Evolutionary conservation across 805 yeast genomes (phyloP).

Genomic region (Nakazawaea anatomiae): DNA sequence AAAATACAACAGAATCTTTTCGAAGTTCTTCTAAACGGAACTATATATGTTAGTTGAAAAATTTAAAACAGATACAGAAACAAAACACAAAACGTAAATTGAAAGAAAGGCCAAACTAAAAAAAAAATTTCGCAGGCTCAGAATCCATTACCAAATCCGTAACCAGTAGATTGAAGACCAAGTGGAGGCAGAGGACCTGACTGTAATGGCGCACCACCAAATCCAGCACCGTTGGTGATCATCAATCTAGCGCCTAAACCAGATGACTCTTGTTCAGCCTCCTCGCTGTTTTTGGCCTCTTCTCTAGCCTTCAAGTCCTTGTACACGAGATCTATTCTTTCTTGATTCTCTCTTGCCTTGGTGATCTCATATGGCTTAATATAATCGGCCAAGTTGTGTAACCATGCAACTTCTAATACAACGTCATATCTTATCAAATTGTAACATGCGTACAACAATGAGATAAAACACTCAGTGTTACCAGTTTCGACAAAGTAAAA

Average conservation of each 20-base stretch:
- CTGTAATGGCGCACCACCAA: conserved; percentile 26
- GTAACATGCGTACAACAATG: conserved; percentile 81
- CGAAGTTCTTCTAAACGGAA: too few relatives aligned
- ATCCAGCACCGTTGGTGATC: conserved; percentile 71
- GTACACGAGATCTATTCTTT: conserved; percentile 56
- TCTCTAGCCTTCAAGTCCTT: conserved; percentile 68
- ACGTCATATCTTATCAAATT: conserved; percentile 73
- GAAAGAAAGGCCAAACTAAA: too few relatives aligned
- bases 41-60: too few relatives aligned
- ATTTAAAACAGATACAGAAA: too few relatives aligned
- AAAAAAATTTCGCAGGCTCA: conserved; percentile 9
- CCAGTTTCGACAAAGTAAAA: conserved; percentile 95
- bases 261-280: conserved; percentile 39
- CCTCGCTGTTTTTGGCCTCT: conserved; percentile 40
- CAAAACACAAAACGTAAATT: too few relatives aligned
- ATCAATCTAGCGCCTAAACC: conserved; percentile 63
- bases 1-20: too few relatives aligned
- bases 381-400: conserved; percentile 75
- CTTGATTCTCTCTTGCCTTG: conserved; percentile 72
- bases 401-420: conserved; percentile 88
- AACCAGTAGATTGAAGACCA: conserved; percentile 67
- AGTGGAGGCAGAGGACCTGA: conserved; percentile 25
- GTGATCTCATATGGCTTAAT: conserved; percentile 91
- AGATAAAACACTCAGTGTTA: conserved; percentile 91
- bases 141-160: conserved; percentile 59